Evolutionary conservation across 495 filamentous ascomycete species (phyloP).

Genomic region (Diplogelasinospora grovesii): DNA sequence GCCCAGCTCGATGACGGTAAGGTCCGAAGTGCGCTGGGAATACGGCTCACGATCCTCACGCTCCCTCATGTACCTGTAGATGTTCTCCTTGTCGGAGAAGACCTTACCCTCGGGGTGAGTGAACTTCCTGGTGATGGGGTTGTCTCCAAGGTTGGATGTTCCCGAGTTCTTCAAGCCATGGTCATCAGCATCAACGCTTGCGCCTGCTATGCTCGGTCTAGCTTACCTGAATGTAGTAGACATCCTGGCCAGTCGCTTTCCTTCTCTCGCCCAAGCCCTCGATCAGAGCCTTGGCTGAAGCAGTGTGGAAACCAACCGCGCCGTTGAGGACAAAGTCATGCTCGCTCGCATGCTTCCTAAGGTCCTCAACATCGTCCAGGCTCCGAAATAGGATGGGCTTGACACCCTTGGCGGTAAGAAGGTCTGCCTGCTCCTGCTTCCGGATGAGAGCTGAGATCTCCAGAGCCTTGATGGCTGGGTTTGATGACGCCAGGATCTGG

Average conservation of each 20-base stretch:
- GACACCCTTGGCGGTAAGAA: slow-evolving; percentile 14
- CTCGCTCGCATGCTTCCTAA: slow-evolving; percentile 22
- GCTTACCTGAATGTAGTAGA: slow-evolving; percentile 27
- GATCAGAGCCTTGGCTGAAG: slow-evolving; percentile 27
- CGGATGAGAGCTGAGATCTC: slow-evolving; percentile 14
- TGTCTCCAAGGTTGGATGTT: slow-evolving; percentile 43
- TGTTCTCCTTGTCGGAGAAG: slow-evolving; percentile 39
- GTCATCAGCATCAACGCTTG: too few species aligned
- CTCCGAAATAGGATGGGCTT: slow-evolving; percentile 16
- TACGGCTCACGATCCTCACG: slow-evolving; percentile 31
- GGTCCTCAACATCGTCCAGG: slow-evolving; percentile 27
- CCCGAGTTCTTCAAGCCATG: slow-evolving; percentile 30
- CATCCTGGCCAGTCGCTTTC: slow-evolving; percentile 18
- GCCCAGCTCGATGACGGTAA: slow-evolving; percentile 37
- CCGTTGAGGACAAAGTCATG: slow-evolving; percentile 39
- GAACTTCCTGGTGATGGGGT: slow-evolving; percentile 29
- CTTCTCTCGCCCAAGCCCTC: slow-evolving; percentile 31
- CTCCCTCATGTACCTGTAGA: slow-evolving; percentile 34
- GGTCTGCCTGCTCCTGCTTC: slow-evolving; percentile 13
- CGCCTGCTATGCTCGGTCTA: background rate
- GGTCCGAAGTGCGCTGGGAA: slow-evolving; percentile 40
- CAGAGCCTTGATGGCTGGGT: slow-evolving; percentile 1
- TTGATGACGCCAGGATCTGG: slow-evolving; percentile 2
- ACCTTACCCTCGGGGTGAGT: slow-evolving; percentile 19
- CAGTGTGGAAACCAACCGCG: slow-evolving; percentile 25